These are phyloP conservation scores for Tricholoma sp. DNA, from an alignment of 768 basidiomycete species.

Conservation along the genomic window DNA sequence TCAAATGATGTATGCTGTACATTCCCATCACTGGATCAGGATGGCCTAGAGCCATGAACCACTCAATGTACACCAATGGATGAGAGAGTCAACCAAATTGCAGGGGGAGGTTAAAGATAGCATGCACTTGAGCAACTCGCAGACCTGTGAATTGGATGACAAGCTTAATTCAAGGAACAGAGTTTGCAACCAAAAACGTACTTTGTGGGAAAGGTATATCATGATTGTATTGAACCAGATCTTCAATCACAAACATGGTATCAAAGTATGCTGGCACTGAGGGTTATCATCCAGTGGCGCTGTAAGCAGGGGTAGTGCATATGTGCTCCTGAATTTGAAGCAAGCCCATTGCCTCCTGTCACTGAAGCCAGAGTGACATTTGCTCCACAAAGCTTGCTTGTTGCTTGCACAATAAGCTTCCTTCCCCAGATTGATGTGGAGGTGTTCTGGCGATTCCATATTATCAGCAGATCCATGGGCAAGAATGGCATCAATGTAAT, in stretches of 20 bases:
- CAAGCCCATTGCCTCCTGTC: slow-evolving; percentile 24
- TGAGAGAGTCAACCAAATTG: not conserved
- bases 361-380: slow-evolving; percentile 33
- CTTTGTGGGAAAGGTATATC: not conserved
- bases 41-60: too few species aligned
- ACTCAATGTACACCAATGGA: too few species aligned
- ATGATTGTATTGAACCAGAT: not conserved
- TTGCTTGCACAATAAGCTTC: too few species aligned
- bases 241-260: not conserved
- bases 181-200: not conserved
- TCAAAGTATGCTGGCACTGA: slow-evolving; percentile 1
- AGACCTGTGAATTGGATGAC: slow-evolving; percentile 3
- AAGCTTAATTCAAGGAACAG: not conserved
- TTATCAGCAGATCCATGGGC: slow-evolving; percentile 12
- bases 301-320: not conserved
- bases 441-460: too few species aligned
- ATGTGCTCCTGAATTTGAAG: slow-evolving; percentile 1
- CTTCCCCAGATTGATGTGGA: too few species aligned
- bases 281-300: not conserved
- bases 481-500: slow-evolving; percentile 19
- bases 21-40: too few species aligned
- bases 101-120: slow-evolving; percentile 3
- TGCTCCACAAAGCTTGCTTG: slow-evolving; percentile 22
- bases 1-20: too few species aligned
- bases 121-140: slow-evolving; percentile 1